Evolutionary conservation across 306 rosid species (phyloP).

Genomic region (Acacia crassicarpa): DNA sequence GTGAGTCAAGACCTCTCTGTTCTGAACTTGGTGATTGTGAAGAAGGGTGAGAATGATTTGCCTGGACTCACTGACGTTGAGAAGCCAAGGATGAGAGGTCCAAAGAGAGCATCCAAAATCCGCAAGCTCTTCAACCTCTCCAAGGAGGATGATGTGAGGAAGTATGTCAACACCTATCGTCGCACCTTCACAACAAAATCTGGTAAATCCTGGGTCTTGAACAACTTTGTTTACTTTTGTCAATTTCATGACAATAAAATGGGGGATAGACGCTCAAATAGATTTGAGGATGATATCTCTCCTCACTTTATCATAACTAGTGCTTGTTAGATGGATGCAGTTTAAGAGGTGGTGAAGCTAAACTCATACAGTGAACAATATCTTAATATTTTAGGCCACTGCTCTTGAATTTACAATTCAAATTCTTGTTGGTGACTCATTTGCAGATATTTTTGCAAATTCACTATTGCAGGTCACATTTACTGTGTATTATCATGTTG

Average conservation of each 20-base stretch:
- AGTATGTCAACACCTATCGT: conserved; percentile 44
- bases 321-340: not conserved
- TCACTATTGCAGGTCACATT: not conserved
- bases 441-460: not conserved
- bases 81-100: conserved; percentile 44
- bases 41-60: conserved; percentile 40
- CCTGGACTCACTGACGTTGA: conserved; percentile 37
- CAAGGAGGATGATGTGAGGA: conserved; percentile 43
- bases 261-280: not conserved
- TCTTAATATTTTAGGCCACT: not conserved
- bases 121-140: conserved; percentile 40
- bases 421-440: not conserved
- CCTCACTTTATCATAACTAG: too few species aligned
- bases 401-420: not conserved
- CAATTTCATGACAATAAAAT: not conserved
- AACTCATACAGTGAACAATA: not conserved
- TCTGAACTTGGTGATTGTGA: conserved; percentile 39
- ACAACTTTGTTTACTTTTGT: not conserved
- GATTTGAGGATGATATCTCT: not conserved
- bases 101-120: conserved; percentile 42
- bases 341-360: not conserved
- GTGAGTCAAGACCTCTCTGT: conserved; percentile 46
- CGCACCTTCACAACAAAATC: conserved; percentile 37
- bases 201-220: conserved; percentile 4
- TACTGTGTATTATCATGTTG: not conserved